Evolutionary conservation across 1,139 yeast genomes (phyloP).

Genomic region (Taphrina deformans): DNA sequence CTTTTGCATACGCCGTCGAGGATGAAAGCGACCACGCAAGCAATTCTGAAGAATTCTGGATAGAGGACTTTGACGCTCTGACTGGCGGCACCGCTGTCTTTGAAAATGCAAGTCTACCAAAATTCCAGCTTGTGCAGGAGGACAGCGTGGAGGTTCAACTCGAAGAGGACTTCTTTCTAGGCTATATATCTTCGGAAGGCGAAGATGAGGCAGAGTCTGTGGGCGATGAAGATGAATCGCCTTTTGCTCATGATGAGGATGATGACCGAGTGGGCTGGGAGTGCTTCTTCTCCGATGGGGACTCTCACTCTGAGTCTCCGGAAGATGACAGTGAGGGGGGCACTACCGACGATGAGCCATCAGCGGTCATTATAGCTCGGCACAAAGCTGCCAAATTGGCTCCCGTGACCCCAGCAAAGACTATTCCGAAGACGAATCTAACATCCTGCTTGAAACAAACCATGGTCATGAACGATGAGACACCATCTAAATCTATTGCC

Average conservation of each 20-base stretch:
- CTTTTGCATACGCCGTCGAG: slow-evolving; percentile 30
- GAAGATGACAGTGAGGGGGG: slow-evolving; percentile 12
- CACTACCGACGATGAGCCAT: slow-evolving; percentile 27
- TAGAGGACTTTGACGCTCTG: slow-evolving; percentile 28
- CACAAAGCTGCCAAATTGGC: slow-evolving; percentile 10
- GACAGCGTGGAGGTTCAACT: slow-evolving; percentile 15
- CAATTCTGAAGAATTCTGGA: slow-evolving; percentile 26
- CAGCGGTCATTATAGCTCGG: slow-evolving; percentile 14
- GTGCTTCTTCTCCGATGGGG: slow-evolving; percentile 24
- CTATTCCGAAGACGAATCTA: slow-evolving; percentile 12
- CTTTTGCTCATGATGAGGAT: slow-evolving; percentile 14
- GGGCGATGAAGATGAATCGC: slow-evolving; percentile 16
- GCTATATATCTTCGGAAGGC: slow-evolving; percentile 5
- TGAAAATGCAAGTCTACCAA: slow-evolving; percentile 16
- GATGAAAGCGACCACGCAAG: slow-evolving; percentile 29
- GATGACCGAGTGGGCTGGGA: slow-evolving; percentile 30
- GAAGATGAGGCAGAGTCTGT: neutral
- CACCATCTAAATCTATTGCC: slow-evolving; percentile 14
- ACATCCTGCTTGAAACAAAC: slow-evolving; percentile 31
- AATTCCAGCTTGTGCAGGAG: slow-evolving; percentile 1
- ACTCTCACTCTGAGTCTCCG: slow-evolving; percentile 12
- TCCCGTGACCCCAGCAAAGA: slow-evolving; percentile 25
- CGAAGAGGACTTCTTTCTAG: slow-evolving; percentile 22
- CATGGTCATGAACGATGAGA: slow-evolving; percentile 9
- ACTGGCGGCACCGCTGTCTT: slow-evolving; percentile 14